Evolutionary conservation across 768 basidiomycete genomes (phyloP).

Genomic region (Pisolithus marmoratus): DNA sequence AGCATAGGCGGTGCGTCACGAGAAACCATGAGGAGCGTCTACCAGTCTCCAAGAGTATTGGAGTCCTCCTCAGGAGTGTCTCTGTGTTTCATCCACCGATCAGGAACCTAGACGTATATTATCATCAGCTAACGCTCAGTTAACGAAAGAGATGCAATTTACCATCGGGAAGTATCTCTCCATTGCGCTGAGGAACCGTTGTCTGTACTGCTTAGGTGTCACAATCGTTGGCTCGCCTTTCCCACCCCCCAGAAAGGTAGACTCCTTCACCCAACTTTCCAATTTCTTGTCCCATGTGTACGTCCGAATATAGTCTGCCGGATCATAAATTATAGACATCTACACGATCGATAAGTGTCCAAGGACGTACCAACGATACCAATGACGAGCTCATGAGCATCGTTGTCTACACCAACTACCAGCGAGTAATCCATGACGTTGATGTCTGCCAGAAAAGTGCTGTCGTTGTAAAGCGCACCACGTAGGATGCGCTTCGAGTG

Average conservation of each 20-base stretch:
- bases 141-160: constrained; percentile 17
- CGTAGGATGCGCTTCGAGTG: constrained; percentile 91
- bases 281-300: constrained; percentile 99
- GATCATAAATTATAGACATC: not conserved
- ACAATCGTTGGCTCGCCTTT: constrained; percentile 95
- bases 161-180: constrained; percentile 87
- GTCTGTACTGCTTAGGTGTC: constrained; percentile 90
- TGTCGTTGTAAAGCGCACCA: constrained; percentile 90
- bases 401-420: constrained; percentile 90
- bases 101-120: constrained; percentile 56
- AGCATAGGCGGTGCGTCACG: not conserved
- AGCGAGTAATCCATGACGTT: constrained; percentile 99
- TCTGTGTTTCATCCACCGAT: constrained; percentile 86
- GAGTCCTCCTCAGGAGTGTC: constrained; percentile 75
- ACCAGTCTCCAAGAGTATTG: constrained; percentile 55
- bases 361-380: constrained; percentile 85
- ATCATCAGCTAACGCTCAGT: not conserved
- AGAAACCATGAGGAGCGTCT: not conserved
- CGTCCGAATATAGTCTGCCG: constrained; percentile 84
- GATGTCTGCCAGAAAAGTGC: constrained; percentile 87
- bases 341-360: not conserved
- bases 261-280: constrained; percentile 98
- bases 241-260: constrained; percentile 78
- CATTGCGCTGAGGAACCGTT: constrained; percentile 83
- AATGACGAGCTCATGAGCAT: constrained; percentile 85